A percentile compares a stretch with the other conserved stretches of the same genome.
Evolutionary conservation across 179 eudicot species (phyloP).

Genomic region (Patellifolia procumbens): DNA sequence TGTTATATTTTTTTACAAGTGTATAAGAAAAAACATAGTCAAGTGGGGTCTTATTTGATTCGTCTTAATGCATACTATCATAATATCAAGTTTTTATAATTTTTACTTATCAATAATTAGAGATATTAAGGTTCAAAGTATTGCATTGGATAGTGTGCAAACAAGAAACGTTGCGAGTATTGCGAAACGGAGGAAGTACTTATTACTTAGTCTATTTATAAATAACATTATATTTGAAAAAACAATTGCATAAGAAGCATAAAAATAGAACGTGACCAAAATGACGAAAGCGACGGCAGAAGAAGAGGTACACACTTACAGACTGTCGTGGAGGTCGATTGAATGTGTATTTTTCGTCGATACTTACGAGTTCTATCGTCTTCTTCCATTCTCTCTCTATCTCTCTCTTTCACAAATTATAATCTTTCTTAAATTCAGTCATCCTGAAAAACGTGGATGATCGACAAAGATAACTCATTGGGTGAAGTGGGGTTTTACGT

Average conservation of each 20-base stretch:
- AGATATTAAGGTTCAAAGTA: no score
- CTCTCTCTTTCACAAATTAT: not conserved
- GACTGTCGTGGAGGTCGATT: not conserved
- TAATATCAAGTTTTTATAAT: no score
- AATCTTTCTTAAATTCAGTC: not conserved
- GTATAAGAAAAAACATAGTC: no score
- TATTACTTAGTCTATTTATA: no score
- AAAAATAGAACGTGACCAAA: not conserved
- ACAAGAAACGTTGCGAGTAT: no score
- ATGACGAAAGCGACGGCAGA: not conserved
- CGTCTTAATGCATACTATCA: no score
- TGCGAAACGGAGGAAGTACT: no score
- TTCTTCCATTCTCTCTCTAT: not conserved
- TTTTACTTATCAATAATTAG: no score
- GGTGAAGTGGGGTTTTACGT: constrained; percentile 4
- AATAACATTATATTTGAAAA: no score
- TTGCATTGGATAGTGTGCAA: no score
- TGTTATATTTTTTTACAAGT: no score
- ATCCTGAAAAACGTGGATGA: constrained; percentile 6
- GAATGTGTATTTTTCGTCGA: not conserved
- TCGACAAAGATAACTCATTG: not conserved
- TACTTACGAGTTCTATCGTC: constrained; percentile 3
- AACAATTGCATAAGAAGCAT: not conserved
- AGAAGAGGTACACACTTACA: not conserved
- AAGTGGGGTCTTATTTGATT: no score